phyloP scores from a whole-genome alignment of 306 rosid species.

The barrel medic (Medicago truncatula) region MtrunA17r5.0-ANR NC_053043.1:47931001-47931500 shows the following conservation, averaged over 20 bases:
- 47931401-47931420: too few relatives aligned
- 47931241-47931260: neutral
- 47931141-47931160: too few relatives aligned
- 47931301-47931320: neutral
- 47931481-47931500: too few relatives aligned
- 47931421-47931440: too few relatives aligned
- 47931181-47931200: neutral
- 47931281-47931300: neutral
- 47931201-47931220: neutral
- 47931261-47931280: neutral
- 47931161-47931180: neutral
- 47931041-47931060: neutral
- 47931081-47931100: neutral
- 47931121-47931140: neutral
- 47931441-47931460: too few relatives aligned
- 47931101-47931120: neutral
- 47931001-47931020: neutral
- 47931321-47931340: neutral
- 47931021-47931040: neutral
- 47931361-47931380: neutral
- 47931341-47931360: neutral
- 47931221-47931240: neutral
- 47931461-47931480: too few relatives aligned
- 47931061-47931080: slow-evolving; percentile 1
- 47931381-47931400: too few relatives aligned